Evolutionary conservation across 805 yeast genomes (phyloP).

Genomic region (Schwanniomyces yamadae): DNA sequence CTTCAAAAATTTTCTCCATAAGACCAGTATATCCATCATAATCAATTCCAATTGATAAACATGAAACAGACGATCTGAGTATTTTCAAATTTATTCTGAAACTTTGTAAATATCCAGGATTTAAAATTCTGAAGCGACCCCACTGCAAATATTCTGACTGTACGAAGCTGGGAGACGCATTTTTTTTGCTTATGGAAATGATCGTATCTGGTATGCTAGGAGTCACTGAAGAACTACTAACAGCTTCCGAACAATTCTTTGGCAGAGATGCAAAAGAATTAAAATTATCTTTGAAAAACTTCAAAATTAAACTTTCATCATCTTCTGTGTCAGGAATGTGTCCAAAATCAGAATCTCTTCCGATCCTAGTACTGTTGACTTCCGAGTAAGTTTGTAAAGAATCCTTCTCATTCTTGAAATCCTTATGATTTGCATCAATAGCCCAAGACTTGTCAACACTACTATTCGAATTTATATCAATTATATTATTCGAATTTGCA

Average conservation of each 20-base stretch:
- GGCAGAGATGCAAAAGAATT: no score
- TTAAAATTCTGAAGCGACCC: background rate
- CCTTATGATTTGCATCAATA: background rate
- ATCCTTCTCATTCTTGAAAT: no score
- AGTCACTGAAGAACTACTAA: no score
- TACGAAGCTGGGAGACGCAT: no score
- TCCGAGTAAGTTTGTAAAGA: no score
- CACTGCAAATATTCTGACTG: no score
- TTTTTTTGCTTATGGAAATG: no score
- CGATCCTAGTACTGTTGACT: background rate
- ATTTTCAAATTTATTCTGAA: constrained; percentile 4
- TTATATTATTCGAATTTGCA: background rate
- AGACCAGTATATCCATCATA: constrained; percentile 20
- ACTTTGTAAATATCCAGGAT: no score
- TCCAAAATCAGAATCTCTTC: constrained; percentile 4
- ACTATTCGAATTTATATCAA: background rate
- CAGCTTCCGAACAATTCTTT: no score
- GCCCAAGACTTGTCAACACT: background rate
- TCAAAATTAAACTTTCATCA: no score
- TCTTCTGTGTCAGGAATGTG: background rate
- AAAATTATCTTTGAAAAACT: no score
- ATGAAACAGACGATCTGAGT: constrained; percentile 15
- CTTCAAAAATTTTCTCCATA: constrained; percentile 6
- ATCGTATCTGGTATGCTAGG: no score
- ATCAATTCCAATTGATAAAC: constrained; percentile 19